phyloP scores from a whole-genome alignment of 371 early-diverging fungal genomes.

The Mucor velutinosus region DNA sequence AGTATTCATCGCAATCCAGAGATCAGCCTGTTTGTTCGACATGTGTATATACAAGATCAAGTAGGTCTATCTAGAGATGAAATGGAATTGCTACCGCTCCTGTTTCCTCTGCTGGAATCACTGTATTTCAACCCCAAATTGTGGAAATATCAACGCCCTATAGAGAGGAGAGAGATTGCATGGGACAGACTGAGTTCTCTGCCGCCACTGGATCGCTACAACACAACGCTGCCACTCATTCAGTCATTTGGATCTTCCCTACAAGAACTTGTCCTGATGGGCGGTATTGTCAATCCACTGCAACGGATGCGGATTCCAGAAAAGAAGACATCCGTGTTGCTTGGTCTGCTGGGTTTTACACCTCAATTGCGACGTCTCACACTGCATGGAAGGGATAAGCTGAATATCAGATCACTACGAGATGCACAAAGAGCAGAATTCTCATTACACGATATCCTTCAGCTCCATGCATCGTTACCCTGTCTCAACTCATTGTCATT shows the following conservation, averaged over 20 bases:
- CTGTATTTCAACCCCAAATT: conserved; percentile 12
- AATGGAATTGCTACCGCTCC: not conserved
- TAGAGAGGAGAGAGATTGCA: not conserved
- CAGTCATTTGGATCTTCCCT: not conserved
- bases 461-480: conserved; percentile 1
- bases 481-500: not conserved
- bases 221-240: not conserved
- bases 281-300: not conserved
- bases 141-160: conserved; percentile 4
- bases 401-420: not conserved
- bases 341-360: not conserved
- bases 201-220: conserved; percentile 2
- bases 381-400: not conserved
- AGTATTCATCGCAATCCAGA: not conserved
- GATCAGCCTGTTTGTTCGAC: conserved; percentile 2
- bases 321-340: not conserved
- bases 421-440: not conserved
- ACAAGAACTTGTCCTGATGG: not conserved
- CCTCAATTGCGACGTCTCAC: not conserved
- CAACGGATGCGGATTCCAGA: not conserved
- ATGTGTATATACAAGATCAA: conserved; percentile 3
- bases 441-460: not conserved
- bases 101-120: conserved; percentile 2
- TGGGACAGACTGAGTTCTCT: conserved; percentile 2
- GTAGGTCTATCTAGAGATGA: conserved; percentile 10